Evolutionary conservation across 1,284 basidiomycete genomes (phyloP), one percentile per base, ranked within the genome.

Genomic region (Puccinia hordei): DNA sequence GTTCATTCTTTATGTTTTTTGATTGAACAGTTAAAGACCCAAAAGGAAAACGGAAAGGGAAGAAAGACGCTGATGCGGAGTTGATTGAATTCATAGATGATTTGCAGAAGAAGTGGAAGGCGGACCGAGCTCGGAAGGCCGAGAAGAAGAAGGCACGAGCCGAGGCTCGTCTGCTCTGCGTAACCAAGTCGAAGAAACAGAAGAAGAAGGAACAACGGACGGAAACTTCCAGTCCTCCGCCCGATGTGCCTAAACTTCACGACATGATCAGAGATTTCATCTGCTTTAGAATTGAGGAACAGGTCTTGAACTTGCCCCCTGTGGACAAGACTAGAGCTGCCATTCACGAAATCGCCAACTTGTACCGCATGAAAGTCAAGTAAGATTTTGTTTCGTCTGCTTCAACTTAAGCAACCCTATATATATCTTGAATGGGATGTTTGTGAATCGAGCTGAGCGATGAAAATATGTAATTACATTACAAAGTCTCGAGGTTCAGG

Each of bases 21-120:
- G n/a, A n/a, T n/a, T n/a, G 22, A 22, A 5, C 49, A 68, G 44
- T 49, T 27, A 57, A 30, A 38, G 22, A 55, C 17, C 17, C 27
- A 22, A 73, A 73, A 22, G 51, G 33, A 4, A 71, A 71, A 35
- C n/a, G 15, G n/a, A 72, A 53, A 30, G 19, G 53, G 24, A 73
- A 51, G 35, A 73, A 73, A 53, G 51, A 73, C 12, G 3, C 30
- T n/a, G 53, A 73, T 38, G 5, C 12, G 2, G 51, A 51, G 22
- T n/a, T 57, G 33, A 57, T 73, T 13, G 51, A 73, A 24, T 76
- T 65, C 51, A 53, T 65, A 1, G 73, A 76, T 51, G 73, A 61
- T 33, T n/a, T 76, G 61, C 73, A 76, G 33, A 53, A 46, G 30
- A 59, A 76, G 33, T 76, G 73, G 73, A 61, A 66, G 61, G 22